Base-by-base conservation (phyloP, 345 rosid species). In the Pugionium cornutum region DNA sequence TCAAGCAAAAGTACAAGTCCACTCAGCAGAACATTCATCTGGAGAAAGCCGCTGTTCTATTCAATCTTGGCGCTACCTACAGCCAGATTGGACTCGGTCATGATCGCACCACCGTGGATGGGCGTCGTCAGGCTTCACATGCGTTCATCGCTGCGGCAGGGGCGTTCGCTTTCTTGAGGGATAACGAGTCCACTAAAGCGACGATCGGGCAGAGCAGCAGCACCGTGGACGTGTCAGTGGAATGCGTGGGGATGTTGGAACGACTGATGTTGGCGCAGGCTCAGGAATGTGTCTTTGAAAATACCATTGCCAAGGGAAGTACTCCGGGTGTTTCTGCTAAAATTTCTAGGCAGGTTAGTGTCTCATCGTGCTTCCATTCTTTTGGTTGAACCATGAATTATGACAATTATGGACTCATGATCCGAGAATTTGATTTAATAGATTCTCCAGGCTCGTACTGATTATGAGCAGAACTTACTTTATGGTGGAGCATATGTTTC, bases 271-370 rank as follows among this genome's bases (percentile, higher is more conserved):
- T 90, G 35, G 99, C 99, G 4, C 96, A 94, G 69, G 99, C 96
- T 34, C 99, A 94, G 69, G 99, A 94, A 76, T 88, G 96, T 64
- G 99, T 94, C 9, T 94, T 94, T 49, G 99, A 94, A 79, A 94
- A 90, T 43, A 81, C 96, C 6, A 94, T 94, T 56, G 92, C 97
- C 42, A 94, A 94, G 78, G 99, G 97, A 68, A 94, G 92, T 62
- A 86, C 96, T 5, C 92, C 99, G 27, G 99, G 97, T 25, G 99
- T 94, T 60, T 94, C 83, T 57, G 84, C 99, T 9, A 94, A 94
- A 79, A 94, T 94, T 67, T 64, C 97, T 29, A 75, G 97, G 72
- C 99, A 94, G 90, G 99, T 90, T 27, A 50, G 89, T 77, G 59
- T 5, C 9, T 7, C 0, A 9, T 54, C 11, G 18, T 31, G 30